A percentile compares a stretch with the other conserved stretches of the same genome.
Conservation (phyloP, 495 filamentous ascomycete genomes). For the Acidiella bohemica region DNA sequence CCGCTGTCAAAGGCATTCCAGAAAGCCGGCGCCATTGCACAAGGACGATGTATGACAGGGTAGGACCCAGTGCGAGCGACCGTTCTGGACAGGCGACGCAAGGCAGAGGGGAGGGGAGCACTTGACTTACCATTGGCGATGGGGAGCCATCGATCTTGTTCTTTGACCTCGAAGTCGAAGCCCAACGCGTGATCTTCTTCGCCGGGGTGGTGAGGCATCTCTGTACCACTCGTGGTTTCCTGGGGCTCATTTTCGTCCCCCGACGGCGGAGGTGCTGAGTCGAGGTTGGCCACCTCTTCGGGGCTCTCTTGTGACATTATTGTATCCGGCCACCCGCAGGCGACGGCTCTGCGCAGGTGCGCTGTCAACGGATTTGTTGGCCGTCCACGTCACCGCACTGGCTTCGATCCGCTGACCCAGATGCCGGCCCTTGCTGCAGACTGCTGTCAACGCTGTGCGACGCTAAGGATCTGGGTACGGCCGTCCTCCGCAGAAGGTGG, state of each 20-base stretch:
- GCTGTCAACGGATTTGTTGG: constrained; percentile 29
- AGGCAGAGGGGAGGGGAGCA: constrained; percentile 7
- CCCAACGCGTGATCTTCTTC: constrained; percentile 46
- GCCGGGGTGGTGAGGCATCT: constrained; percentile 58
- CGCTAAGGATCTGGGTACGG: too few species aligned
- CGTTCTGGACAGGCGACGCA: constrained; percentile 38
- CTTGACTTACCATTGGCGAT: constrained; percentile 98
- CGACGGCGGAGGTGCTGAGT: constrained; percentile 85
- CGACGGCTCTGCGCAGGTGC: constrained; percentile 25
- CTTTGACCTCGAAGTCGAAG: constrained; percentile 98
- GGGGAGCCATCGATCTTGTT: constrained; percentile 98
- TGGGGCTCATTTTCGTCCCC: constrained; percentile 56
- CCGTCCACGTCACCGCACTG: constrained; percentile 25
- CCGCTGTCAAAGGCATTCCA: background rate
- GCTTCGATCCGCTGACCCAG: constrained; percentile 6
- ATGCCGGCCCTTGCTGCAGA: constrained; percentile 15
- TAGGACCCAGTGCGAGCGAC: constrained; percentile 24
- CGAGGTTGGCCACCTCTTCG: constrained; percentile 70
- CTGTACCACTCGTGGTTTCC: background rate
- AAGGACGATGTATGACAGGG: background rate
- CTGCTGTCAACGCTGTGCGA: constrained; percentile 9
- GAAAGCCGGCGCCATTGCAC: background rate
- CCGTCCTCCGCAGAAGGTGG: too few species aligned
- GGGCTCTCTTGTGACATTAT: constrained; percentile 30
- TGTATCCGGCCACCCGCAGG: constrained; percentile 71